phyloP scores from a whole-genome alignment of 768 basidiomycete genomes.

The Lentinula raphanica region DNA sequence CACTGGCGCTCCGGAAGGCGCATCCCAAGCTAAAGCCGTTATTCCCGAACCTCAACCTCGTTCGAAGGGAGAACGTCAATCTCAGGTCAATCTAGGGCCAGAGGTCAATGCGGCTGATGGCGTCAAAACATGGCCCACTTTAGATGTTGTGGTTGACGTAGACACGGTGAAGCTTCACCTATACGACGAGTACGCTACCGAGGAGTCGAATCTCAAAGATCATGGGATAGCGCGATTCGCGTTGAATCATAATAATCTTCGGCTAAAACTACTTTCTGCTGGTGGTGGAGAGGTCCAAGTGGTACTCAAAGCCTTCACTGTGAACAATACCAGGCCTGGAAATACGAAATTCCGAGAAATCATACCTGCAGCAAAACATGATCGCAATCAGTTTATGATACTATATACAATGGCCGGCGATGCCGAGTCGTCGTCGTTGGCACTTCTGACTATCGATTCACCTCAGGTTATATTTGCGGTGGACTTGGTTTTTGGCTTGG shows the following conservation, averaged over 20 bases:
- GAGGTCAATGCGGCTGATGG: constrained; percentile 39
- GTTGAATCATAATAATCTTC: constrained; percentile 70
- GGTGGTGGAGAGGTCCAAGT: constrained; percentile 85
- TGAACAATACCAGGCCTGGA: constrained; percentile 83
- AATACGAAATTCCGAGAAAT: constrained; percentile 88
- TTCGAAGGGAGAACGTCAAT: constrained; percentile 5
- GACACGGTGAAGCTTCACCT: constrained; percentile 77
- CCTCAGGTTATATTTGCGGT: constrained; percentile 90
- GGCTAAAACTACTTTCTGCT: constrained; percentile 77
- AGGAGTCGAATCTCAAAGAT: constrained; percentile 54
- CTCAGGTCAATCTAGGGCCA: constrained; percentile 46
- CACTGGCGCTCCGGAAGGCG: constrained; percentile 39
- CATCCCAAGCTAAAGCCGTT: constrained; percentile 22
- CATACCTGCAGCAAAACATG: constrained; percentile 85
- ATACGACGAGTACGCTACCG: constrained; percentile 64
- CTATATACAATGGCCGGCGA: constrained; percentile 78
- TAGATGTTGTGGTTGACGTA: constrained; percentile 73
- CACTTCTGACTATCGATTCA: constrained; percentile 84
- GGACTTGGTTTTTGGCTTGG: constrained; percentile 84
- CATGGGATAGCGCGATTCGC: constrained; percentile 85
- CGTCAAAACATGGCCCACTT: constrained; percentile 47
- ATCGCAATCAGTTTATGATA: constrained; percentile 89
- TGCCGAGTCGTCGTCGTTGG: constrained; percentile 50
- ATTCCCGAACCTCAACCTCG: constrained; percentile 2
- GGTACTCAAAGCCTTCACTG: constrained; percentile 84